These are phyloP conservation scores for Metschnikowia henanensis DNA, from an alignment of 805 yeast species.

Conservation along the genomic window DNA sequence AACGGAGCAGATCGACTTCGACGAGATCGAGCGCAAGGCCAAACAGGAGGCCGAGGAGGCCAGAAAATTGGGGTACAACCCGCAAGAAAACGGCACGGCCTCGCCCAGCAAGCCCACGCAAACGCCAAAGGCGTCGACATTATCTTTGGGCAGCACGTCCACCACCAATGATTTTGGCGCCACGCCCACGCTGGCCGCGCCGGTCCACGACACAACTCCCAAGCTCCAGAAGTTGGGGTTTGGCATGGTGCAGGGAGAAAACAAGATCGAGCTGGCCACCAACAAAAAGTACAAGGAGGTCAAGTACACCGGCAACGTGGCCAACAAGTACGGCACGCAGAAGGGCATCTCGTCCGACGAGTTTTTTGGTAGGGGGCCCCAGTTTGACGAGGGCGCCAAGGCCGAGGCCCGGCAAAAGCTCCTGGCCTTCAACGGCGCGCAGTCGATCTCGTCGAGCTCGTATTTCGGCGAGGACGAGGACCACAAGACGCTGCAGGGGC, in stretches of 20 bases:
- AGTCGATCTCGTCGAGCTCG: slow-evolving; percentile 86
- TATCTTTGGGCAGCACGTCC: slow-evolving; percentile 12
- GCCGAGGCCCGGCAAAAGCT: slow-evolving; percentile 81
- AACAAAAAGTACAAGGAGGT: slow-evolving; percentile 50
- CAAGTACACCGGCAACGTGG: slow-evolving; percentile 72
- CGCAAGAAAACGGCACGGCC: slow-evolving; percentile 25
- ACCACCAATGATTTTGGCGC: slow-evolving; percentile 2
- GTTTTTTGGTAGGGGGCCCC: slow-evolving; percentile 81
- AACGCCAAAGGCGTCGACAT: slow-evolving; percentile 1
- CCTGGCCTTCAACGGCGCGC: slow-evolving; percentile 80
- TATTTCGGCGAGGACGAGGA: slow-evolving; percentile 87
- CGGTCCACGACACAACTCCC: slow-evolving; percentile 55
- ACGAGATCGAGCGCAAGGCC: slow-evolving; percentile 72
- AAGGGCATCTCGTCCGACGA: slow-evolving; percentile 97
- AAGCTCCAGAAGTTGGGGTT: slow-evolving; percentile 83
- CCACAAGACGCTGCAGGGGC: slow-evolving; percentile 18
- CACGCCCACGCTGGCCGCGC: slow-evolving; percentile 19
- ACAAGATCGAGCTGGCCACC: slow-evolving; percentile 44
- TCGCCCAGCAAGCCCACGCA: slow-evolving; percentile 7
- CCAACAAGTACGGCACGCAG: slow-evolving; percentile 78
- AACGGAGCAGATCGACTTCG: slow-evolving; percentile 52
- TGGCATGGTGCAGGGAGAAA: slow-evolving; percentile 77
- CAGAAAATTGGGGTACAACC: slow-evolving; percentile 52
- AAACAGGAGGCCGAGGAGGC: slow-evolving; percentile 77
- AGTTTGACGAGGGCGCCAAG: slow-evolving; percentile 74